Evolutionary conservation across 2,329 filamentous ascomycete genomes (phyloP).

Genomic region (Colletotrichum magnum): DNA sequence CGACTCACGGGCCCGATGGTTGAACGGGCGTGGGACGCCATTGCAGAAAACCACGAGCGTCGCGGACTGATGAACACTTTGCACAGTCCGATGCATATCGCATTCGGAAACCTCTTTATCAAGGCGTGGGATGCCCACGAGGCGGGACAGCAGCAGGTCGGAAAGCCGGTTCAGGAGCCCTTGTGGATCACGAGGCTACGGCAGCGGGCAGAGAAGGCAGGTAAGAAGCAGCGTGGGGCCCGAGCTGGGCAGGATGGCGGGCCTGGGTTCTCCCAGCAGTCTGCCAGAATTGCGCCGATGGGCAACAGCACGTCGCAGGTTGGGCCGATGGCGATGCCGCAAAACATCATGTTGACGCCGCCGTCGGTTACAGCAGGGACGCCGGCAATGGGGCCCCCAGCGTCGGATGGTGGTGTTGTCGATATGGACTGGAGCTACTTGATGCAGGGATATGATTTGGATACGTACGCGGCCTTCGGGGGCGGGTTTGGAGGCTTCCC

Average conservation of each 20-base stretch:
- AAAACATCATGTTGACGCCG: constrained; percentile 52
- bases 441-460: constrained; percentile 57
- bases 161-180: constrained; percentile 59
- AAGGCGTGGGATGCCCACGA: constrained; percentile 74
- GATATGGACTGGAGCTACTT: constrained; percentile 66
- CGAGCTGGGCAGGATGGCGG: constrained; percentile 21
- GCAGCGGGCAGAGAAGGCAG: constrained; percentile 57
- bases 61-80: constrained; percentile 64
- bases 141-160: constrained; percentile 60
- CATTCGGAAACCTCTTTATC: constrained; percentile 70
- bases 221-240: constrained; percentile 43
- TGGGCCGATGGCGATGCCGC: constrained; percentile 39
- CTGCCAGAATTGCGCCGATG: constrained; percentile 48
- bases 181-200: constrained; percentile 63
- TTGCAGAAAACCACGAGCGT: constrained; percentile 68
- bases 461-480: constrained; percentile 49
- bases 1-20: constrained; percentile 68
- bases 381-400: constrained; percentile 37
- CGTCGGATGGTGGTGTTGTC: constrained; percentile 49
- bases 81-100: constrained; percentile 69
- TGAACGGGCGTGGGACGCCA: constrained; percentile 71
- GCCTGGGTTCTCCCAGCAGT: constrained; percentile 26
- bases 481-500: constrained; percentile 42
- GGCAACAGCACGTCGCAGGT: constrained; percentile 42
- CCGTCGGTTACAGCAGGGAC: constrained; percentile 44